phyloP scores from a whole-genome alignment of 2,329 filamentous ascomycete genomes.

The Fusarium chlamydosporum region DNA sequence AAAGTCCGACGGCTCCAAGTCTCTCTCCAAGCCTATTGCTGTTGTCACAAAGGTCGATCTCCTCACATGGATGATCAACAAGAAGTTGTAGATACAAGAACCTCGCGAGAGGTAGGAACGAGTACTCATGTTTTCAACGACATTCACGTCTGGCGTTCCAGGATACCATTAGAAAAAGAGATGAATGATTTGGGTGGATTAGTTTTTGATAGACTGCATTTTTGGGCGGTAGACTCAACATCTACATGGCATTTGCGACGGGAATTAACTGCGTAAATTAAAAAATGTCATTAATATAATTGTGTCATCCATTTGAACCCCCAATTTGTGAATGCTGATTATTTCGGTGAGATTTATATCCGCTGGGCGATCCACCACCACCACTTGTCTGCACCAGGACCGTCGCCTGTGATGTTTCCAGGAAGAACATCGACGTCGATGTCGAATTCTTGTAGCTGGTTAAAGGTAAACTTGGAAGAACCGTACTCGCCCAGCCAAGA shows the following conservation, averaged over 20 bases:
- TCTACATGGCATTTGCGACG: conserved; percentile 53
- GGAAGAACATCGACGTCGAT: conserved; percentile 82
- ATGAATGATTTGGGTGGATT: conserved; percentile 31
- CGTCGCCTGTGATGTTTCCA: conserved; percentile 77
- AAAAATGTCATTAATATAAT: conserved; percentile 49
- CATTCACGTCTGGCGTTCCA: conserved; percentile 53
- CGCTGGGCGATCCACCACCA: conserved; percentile 90
- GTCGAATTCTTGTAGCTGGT: conserved; percentile 85
- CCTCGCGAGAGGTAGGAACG: conserved; percentile 49
- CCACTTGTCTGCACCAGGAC: conserved; percentile 84
- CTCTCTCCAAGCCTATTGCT: conserved; percentile 81
- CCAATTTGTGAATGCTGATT: background rate
- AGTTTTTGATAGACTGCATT: conserved; percentile 43
- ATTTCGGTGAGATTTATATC: conserved; percentile 22
- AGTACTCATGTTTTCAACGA: conserved; percentile 54
- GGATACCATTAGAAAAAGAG: conserved; percentile 44
- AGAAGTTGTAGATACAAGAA: conserved; percentile 55
- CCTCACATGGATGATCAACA: conserved; percentile 89
- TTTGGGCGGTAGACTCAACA: conserved; percentile 59
- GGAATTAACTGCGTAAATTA: conserved; percentile 41
- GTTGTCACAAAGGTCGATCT: conserved; percentile 98
- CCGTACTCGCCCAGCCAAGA: conserved; percentile 87
- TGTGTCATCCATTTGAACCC: conserved; percentile 21
- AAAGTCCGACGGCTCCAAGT: conserved; percentile 67
- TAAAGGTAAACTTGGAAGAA: conserved; percentile 82